Evolutionary conservation across 805 yeast species (phyloP), one percentile per base, ranked within the genome.

Genomic region (Wickerhamiella occidentalis): DNA sequence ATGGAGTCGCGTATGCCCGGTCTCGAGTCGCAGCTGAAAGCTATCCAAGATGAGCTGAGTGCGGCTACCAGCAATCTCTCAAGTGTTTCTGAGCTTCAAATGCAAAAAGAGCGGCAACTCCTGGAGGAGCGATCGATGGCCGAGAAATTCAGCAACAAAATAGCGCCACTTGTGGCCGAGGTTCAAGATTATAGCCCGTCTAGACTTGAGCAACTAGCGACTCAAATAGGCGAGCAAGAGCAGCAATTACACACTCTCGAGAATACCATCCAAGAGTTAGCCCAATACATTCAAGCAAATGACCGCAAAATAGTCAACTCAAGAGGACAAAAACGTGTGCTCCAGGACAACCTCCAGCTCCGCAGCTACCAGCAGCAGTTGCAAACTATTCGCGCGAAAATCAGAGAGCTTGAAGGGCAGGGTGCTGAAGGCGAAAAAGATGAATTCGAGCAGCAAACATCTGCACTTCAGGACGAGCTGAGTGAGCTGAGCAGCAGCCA

Each of bases 301-400:
- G 48, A 45, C 11, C 51, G 54, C 37, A 50, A 57, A 1, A 58
- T 73, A 3, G 61, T 62, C 33, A 60, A 83, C 54, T 74, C 83
- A 1, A 72, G 73, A 28, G 75, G 73, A 47, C 75, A 78, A 45
- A 79, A 81, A 56, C 74, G 85, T 26, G 78, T 77, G 50, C 66
- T 85, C 7, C 67, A 76, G 30, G 79, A 80, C 40, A 85, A 82
- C 53, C 57, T 85, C 29, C 85, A 81, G 52, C 67, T 79, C 12
- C 63, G 80, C 11, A 66, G 67, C 5, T 58, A 78, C 25, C 65
- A 68, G 17, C 49, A 43, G 1, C 74, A 77, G 48, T 55, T 75
- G 0, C 58, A 55, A 0, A 57, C 58, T 1, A 61, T 73, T 4
- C 70, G 70, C 9, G 46, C 55, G 0, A 68, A 70, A 15, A 69